Evolutionary conservation across 164 flowering plant genomes (phyloP).

Genomic region (Magnolia changhungtana): DNA sequence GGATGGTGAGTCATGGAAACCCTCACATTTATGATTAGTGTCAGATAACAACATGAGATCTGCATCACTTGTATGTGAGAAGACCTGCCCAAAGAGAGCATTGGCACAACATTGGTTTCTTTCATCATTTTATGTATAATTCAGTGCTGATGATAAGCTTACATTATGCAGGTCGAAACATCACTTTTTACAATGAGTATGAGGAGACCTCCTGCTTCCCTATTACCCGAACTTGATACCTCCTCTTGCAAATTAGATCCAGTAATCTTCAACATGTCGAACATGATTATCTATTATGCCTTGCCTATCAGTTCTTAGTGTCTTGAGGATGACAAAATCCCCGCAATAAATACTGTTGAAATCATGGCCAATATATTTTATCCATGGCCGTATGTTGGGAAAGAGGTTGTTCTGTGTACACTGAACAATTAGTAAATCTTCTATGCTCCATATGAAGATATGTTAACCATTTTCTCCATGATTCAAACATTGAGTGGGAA

Average conservation of each 20-base stretch:
- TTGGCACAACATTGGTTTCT: too few relatives aligned
- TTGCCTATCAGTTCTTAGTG: neutral
- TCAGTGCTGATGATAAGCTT: conserved; percentile 13
- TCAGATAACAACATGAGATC: too few relatives aligned
- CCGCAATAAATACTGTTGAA: neutral
- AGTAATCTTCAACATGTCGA: conserved; percentile 37
- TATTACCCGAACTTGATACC: conserved; percentile 40
- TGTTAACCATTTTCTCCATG: neutral
- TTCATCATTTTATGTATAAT: too few relatives aligned
- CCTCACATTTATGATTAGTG: too few relatives aligned
- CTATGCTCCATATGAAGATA: too few relatives aligned
- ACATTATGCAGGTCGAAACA: too few relatives aligned
- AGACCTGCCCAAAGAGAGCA: too few relatives aligned
- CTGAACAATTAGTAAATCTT: neutral
- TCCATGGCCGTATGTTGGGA: neutral
- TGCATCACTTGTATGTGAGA: too few relatives aligned
- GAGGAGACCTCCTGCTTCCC: conserved; percentile 42
- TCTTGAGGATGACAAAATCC: neutral
- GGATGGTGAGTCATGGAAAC: too few relatives aligned
- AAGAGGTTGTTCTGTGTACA: neutral
- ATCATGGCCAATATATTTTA: too few relatives aligned
- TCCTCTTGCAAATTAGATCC: conserved; percentile 45
- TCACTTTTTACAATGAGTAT: too few relatives aligned
- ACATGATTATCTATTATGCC: neutral
- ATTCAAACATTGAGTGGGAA: neutral